Evolutionary conservation across 2,329 filamentous ascomycete species (phyloP).

Genomic region (Diaporthe citriasiana): DNA sequence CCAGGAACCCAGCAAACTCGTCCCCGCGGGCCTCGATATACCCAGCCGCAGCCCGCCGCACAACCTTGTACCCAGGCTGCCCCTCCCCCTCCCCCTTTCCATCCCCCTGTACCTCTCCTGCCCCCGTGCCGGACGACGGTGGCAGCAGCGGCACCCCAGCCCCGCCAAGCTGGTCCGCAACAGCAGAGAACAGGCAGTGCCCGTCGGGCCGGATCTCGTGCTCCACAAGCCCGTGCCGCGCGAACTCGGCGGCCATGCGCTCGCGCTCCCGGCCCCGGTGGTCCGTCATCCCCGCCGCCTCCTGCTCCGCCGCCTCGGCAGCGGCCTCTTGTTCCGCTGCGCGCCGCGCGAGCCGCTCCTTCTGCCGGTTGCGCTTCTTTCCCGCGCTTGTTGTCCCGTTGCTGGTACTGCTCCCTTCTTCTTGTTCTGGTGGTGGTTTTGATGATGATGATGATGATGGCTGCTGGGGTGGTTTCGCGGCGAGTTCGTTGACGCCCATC

Average conservation of each 20-base stretch:
- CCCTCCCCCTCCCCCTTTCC: conserved; percentile 48
- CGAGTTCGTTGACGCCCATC: conserved; percentile 43
- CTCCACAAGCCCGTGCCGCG: conserved; percentile 75
- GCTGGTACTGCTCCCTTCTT: conserved; percentile 38
- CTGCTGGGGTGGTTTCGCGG: conserved; percentile 43
- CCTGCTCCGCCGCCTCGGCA: conserved; percentile 76
- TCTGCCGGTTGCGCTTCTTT: conserved; percentile 91
- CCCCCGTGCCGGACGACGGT: conserved; percentile 12
- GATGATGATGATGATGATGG: neutral
- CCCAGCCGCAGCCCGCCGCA: conserved; percentile 79
- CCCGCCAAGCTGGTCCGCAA: conserved; percentile 84
- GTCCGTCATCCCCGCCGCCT: conserved; percentile 82
- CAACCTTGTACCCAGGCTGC: conserved; percentile 71
- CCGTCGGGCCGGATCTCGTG: conserved; percentile 89
- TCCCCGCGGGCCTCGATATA: conserved; percentile 83
- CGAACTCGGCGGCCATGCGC: conserved; percentile 78
- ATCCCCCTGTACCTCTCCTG: conserved; percentile 37
- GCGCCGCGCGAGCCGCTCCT: conserved; percentile 89
- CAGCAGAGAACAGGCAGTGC: conserved; percentile 93
- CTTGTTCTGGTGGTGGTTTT: conserved; percentile 9
- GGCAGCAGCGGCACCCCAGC: conserved; percentile 60
- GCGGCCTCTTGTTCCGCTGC: conserved; percentile 86
- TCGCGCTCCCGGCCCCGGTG: conserved; percentile 77
- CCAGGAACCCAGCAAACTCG: conserved; percentile 89
- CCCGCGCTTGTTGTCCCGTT: conserved; percentile 42